Evolutionary conservation across 306 rosid species (phyloP).

Genomic region (Citrullus amarus): DNA sequence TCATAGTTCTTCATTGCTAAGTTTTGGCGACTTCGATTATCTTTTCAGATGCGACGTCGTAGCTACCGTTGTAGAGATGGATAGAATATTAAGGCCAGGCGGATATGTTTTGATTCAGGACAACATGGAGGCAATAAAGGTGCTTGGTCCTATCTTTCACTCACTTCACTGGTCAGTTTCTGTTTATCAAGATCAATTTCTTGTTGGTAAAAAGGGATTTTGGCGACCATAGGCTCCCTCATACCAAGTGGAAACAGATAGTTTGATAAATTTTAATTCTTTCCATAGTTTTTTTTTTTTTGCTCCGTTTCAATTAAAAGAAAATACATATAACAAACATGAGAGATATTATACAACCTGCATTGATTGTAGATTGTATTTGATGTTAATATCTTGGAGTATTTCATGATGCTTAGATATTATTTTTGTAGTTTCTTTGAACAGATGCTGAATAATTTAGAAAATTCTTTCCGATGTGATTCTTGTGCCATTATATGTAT

Average conservation of each 20-base stretch:
- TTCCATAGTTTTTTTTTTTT: background rate
- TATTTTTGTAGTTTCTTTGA: too few relatives aligned
- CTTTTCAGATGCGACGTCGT: constrained; percentile 54
- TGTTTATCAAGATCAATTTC: constrained; percentile 41
- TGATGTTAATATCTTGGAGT: background rate
- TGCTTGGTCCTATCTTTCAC: constrained; percentile 43
- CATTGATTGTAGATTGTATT: too few relatives aligned
- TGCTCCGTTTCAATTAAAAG: background rate
- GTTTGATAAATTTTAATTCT: background rate
- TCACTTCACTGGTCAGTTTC: constrained; percentile 73
- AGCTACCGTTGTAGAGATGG: constrained; percentile 61
- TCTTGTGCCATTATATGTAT: too few relatives aligned
- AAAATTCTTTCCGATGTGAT: too few relatives aligned
- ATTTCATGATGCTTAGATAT: too few relatives aligned
- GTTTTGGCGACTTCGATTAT: background rate
- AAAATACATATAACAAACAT: background rate
- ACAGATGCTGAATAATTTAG: too few relatives aligned
- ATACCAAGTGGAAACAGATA: background rate
- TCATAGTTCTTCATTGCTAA: background rate
- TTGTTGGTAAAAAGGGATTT: constrained; percentile 59
- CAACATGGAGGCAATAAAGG: constrained; percentile 43
- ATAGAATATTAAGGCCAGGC: constrained; percentile 75
- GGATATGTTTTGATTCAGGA: constrained; percentile 68
- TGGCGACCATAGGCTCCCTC: constrained; percentile 56
- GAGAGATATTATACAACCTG: background rate